A percentile compares a stretch with the other conserved stretches of the same genome.
These are phyloP conservation scores for Yarrowia porcina DNA, from an alignment of 805 yeast species.

Conservation along the genomic window DNA sequence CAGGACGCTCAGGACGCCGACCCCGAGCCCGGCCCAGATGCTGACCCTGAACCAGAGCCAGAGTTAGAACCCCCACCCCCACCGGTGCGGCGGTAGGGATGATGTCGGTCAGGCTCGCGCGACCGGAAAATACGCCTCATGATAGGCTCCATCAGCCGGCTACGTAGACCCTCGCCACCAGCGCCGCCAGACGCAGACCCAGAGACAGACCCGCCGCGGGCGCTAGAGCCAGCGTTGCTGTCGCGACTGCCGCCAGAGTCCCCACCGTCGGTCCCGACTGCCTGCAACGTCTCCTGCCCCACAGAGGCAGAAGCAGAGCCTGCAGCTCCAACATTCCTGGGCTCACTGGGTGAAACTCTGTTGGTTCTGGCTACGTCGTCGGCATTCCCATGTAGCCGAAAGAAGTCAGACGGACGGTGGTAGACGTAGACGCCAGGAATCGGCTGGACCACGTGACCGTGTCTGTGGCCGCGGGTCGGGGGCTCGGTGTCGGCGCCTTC, in stretches of 20 bases:
- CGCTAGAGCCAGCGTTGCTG: neutral
- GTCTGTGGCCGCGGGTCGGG: neutral
- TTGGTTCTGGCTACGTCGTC: neutral
- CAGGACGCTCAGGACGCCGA: neutral
- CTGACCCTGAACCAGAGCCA: neutral
- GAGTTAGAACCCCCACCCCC: neutral
- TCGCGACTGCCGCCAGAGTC: constrained; percentile 17
- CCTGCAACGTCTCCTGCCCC: constrained; percentile 23
- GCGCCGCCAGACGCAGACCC: neutral
- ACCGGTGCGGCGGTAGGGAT: neutral
- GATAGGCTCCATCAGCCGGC: constrained; percentile 19
- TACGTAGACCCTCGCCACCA: neutral
- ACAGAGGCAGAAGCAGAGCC: constrained; percentile 5
- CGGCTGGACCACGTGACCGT: neutral
- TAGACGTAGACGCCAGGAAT: constrained; percentile 8
- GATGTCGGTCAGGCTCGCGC: neutral
- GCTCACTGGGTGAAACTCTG: constrained; percentile 1
- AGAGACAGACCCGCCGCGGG: neutral
- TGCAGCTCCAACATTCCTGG: constrained; percentile 12
- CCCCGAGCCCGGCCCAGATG: neutral
- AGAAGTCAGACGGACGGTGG: constrained; percentile 14
- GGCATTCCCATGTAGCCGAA: constrained; percentile 9
- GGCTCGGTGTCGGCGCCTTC: neutral
- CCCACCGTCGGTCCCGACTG: constrained; percentile 25
- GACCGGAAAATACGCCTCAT: constrained; percentile 8